Conservation (phyloP, 441 rosid species). For the Metrosideros polymorpha region DNA sequence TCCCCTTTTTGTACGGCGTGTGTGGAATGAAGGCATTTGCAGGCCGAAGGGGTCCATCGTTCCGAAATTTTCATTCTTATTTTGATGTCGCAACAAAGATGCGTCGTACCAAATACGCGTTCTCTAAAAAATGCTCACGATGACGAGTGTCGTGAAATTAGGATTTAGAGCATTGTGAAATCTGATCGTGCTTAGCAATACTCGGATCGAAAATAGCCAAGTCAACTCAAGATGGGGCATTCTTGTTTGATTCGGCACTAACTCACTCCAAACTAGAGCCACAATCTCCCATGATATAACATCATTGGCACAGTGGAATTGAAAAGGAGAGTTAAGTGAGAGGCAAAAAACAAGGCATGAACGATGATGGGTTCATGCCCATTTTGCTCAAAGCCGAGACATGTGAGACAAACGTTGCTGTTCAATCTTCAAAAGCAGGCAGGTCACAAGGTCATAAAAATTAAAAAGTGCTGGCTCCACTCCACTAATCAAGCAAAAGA, state of each 20-base stretch:
- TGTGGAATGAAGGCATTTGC: not conserved
- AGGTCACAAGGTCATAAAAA: not conserved
- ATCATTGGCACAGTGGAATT: fast-evolving
- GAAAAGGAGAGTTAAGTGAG: not conserved
- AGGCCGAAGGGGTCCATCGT: no score
- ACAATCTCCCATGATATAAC: not conserved
- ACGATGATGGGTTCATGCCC: not conserved
- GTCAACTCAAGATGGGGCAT: not conserved
- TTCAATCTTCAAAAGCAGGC: not conserved
- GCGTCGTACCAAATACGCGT: no score
- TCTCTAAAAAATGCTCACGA: not conserved
- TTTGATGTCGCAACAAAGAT: not conserved
- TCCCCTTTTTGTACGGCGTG: not conserved
- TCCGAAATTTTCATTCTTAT: no score
- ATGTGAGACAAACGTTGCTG: not conserved
- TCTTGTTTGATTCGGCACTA: not conserved
- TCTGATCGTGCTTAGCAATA: no score
- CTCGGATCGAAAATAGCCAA: not conserved
- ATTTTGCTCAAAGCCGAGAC: not conserved
- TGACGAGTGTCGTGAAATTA: not conserved
- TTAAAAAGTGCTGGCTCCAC: not conserved
- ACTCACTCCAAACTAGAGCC: not conserved
- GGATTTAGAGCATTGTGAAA: no score
- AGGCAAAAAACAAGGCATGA: not conserved
- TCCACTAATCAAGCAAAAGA: not conserved